A percentile compares a stretch with the other conserved stretches of the same genome.
phyloP scores from a whole-genome alignment of 306 rosid species.

The Crotalaria pallida region DNA sequence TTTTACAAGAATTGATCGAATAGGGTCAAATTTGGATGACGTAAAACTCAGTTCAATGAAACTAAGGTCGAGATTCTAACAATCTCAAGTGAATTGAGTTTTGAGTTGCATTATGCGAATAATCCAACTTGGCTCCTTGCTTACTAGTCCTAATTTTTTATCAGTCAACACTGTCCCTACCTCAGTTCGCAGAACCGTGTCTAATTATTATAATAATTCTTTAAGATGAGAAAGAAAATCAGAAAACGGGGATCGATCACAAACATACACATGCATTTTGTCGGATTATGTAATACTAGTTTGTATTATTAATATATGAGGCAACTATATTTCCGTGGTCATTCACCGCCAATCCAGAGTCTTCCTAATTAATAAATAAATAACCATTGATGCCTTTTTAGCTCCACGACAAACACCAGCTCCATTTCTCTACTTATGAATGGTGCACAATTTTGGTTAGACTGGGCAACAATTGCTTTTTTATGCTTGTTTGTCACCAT shows the following conservation, averaged over 20 bases:
- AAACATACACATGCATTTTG: background rate
- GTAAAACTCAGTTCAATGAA: background rate
- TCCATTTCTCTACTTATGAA: background rate
- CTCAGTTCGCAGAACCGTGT: background rate
- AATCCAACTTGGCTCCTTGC: no score
- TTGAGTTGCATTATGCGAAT: no score
- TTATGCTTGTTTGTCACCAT: background rate
- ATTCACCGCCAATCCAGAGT: background rate
- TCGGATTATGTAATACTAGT: background rate
- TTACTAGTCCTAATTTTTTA: background rate
- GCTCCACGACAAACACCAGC: background rate
- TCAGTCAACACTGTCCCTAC: background rate
- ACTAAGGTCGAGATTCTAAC: no score
- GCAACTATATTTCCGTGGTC: background rate
- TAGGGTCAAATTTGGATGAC: background rate
- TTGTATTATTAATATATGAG: no score
- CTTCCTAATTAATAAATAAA: background rate
- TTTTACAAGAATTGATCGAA: background rate
- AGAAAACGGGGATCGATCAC: background rate
- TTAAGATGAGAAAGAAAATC: background rate
- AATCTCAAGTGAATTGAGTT: no score
- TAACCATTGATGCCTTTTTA: background rate
- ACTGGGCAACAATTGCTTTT: background rate
- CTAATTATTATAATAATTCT: background rate
- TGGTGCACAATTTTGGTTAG: background rate